phyloP scores from a whole-genome alignment of 2,329 filamentous ascomycete species.

The Rasamsonia emersonii region DNA sequence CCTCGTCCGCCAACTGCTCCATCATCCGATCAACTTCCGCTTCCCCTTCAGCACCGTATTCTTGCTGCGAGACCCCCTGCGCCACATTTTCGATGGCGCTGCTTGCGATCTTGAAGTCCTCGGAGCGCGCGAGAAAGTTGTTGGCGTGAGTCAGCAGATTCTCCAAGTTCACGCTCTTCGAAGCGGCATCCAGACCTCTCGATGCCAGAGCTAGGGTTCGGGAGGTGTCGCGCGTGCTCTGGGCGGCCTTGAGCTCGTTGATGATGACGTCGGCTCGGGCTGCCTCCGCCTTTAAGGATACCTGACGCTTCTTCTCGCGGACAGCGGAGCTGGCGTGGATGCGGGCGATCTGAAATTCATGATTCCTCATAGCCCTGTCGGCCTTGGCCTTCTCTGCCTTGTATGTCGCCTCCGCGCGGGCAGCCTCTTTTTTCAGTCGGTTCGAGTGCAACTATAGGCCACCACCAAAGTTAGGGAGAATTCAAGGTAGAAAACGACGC shows the following conservation, averaged over 20 bases:
- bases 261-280: conserved; percentile 42
- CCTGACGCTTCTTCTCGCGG: conserved; percentile 38
- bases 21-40: conserved; percentile 35
- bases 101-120: conserved; percentile 37
- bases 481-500: too few species aligned
- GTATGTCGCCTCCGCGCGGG: conserved; percentile 37
- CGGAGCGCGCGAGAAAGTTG: conserved; percentile 32
- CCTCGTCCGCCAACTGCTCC: conserved; percentile 37
- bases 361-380: conserved; percentile 40
- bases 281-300: conserved; percentile 37
- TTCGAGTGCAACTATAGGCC: conserved; percentile 37
- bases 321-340: conserved; percentile 40
- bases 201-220: conserved; percentile 37
- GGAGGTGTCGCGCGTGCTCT: conserved; percentile 39
- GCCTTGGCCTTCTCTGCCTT: conserved; percentile 41
- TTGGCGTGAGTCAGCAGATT: conserved; percentile 34
- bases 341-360: conserved; percentile 41
- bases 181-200: conserved; percentile 36
- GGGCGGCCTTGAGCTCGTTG: conserved; percentile 40
- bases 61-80: conserved; percentile 33
- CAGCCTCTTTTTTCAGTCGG: conserved; percentile 39
- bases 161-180: conserved; percentile 39
- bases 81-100: conserved; percentile 34
- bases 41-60: conserved; percentile 37
- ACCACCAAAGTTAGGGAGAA: neutral